Base-by-base conservation (phyloP, 1,284 basidiomycete genomes). In the Malassezia cuniculi region DNA sequence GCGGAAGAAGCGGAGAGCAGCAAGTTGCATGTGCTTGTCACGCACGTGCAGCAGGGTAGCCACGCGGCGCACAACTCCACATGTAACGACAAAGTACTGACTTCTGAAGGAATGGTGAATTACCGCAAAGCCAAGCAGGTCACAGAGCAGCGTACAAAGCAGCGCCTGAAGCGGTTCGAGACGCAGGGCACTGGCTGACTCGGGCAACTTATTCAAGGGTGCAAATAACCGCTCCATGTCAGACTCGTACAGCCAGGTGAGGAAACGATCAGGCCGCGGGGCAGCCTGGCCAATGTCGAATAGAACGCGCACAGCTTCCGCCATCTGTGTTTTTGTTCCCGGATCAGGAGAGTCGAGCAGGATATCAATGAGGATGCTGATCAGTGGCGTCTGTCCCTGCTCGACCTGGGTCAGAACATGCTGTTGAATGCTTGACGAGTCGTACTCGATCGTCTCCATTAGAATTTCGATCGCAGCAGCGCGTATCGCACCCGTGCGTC, bases 381-480 rank as follows among this genome's bases (percentile, higher is more conserved):
- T 28, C 28, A 65, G 37, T 6, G 60, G 42, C 12, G 21, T 8
- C 16, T 26, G 29, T 27, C 75, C 75, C 19, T 43, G 38, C 12
- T 78, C 73, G 0, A 80, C 76, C 69, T 90, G 85, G 59, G 80
- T 81, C 45, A 89, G 70, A 14, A 86, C 77, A 68, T 90, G 84
- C 12, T 74, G 73, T 21, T 90, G 76, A 31, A 94, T 84, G 9
- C 82, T 82, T 56, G 78, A 80, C 42, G 87, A 72, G 67, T 94
- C 87, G 62, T 94, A 86, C 63, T 97, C 93, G 39, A 95, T 75
- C 30, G 90, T 73, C 16, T 82, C 76, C 41, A 83, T 76, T 41
- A 97, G 72, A 22, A 95, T 78, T 68, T 94, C 89, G 19, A 85
- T 83, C 1, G 79, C 85, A 2, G 84, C 80, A 43, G 80, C 79